phyloP scores from a whole-genome alignment of 139 green algal genomes.

The Pleodorina starrii region DNA sequence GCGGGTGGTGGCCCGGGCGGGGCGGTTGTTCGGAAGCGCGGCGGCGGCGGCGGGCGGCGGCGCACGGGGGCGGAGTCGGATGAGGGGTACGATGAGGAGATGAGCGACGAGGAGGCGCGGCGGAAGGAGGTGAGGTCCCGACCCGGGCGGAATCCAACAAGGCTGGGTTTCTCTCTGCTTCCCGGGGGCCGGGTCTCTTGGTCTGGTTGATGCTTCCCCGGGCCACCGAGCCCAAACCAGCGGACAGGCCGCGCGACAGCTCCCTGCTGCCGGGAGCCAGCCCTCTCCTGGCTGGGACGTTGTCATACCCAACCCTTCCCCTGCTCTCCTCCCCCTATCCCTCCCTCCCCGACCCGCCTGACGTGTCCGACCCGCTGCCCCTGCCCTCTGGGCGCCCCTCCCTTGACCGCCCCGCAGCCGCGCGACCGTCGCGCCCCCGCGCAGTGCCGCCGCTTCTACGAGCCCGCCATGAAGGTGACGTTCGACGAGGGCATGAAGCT shows the following conservation, averaged over 20 bases:
- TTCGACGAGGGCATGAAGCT: constrained; percentile 54
- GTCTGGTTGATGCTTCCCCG: too few relatives aligned
- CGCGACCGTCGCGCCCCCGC: background rate
- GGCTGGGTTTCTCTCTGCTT: too few relatives aligned
- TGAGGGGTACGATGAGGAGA: constrained; percentile 26
- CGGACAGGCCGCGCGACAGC: too few relatives aligned
- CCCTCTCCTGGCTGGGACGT: too few relatives aligned
- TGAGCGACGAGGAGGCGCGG: constrained; percentile 14
- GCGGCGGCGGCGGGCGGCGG: background rate
- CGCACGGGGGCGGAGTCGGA: background rate
- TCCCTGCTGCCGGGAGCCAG: too few relatives aligned
- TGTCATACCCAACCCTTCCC: too few relatives aligned
- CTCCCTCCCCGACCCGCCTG: background rate
- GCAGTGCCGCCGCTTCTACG: constrained; percentile 39
- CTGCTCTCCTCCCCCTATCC: background rate
- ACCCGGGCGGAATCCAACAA: too few relatives aligned
- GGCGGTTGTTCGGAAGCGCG: background rate
- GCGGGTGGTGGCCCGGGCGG: background rate
- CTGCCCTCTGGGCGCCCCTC: background rate
- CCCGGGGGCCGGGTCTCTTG: background rate
- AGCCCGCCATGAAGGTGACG: constrained; percentile 27
- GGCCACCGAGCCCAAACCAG: too few relatives aligned
- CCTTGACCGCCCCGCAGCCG: background rate
- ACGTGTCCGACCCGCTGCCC: background rate
- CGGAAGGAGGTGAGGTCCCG: constrained; percentile 1